phyloP scores from a whole-genome alignment of 768 basidiomycete genomes.

The Vararia minispora region DNA sequence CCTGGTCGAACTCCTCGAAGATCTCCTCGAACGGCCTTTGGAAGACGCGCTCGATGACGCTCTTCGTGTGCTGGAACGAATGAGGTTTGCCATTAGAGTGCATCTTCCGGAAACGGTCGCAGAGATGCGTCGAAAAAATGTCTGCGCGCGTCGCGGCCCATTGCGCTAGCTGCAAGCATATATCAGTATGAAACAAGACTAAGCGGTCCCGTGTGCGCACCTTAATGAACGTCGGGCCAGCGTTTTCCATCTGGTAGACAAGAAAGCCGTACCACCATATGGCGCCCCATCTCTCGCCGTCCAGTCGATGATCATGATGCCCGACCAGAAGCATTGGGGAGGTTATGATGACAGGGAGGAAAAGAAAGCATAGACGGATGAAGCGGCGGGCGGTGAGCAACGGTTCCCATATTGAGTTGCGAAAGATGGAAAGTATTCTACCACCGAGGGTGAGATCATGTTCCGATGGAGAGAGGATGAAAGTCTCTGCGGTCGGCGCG shows the following conservation, averaged over 20 bases:
- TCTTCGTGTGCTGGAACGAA: conserved; percentile 65
- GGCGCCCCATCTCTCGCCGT: conserved; percentile 83
- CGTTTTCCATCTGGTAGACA: conserved; percentile 81
- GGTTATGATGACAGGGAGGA: conserved; percentile 76
- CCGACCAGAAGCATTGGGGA: conserved; percentile 78
- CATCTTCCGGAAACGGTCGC: conserved; percentile 71
- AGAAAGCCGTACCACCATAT: conserved; percentile 96
- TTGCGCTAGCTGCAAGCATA: conserved; percentile 65
- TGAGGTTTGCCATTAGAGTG: conserved; percentile 87
- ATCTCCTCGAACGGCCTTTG: conserved; percentile 75
- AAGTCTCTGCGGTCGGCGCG: conserved; percentile 14
- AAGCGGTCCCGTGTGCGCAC: conserved; percentile 38
- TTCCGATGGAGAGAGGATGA: conserved; percentile 65
- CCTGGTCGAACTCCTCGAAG: conserved; percentile 80
- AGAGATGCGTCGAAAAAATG: conserved; percentile 80
- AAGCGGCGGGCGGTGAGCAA: conserved; percentile 76
- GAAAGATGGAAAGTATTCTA: conserved; percentile 36
- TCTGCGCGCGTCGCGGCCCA: conserved; percentile 97
- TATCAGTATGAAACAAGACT: no score
- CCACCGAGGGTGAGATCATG: conserved; percentile 33
- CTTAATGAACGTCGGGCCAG: conserved; percentile 97
- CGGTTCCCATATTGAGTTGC: conserved; percentile 68
- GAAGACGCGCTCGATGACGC: conserved; percentile 77
- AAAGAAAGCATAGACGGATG: conserved; percentile 69
- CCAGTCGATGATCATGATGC: conserved; percentile 36